These are phyloP conservation scores for Cryphonectria radicalis DNA, from an alignment of 2,329 filamentous ascomycete species.

Conservation along the genomic window DNA sequence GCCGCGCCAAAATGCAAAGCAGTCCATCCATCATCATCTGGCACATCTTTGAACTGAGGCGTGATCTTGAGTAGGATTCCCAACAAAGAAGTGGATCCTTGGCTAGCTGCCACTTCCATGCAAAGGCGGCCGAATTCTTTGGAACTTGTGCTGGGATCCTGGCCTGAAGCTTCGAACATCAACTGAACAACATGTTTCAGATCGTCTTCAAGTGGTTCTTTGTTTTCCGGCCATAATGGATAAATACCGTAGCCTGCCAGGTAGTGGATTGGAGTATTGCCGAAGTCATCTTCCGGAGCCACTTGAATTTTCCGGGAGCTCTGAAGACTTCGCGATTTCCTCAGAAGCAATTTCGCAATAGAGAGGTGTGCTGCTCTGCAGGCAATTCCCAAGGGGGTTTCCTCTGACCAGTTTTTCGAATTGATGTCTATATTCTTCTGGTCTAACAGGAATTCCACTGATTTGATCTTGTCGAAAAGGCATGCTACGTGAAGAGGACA, in stretches of 20 bases:
- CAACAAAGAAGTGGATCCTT: not conserved
- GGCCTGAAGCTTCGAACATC: not conserved
- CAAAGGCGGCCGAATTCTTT: not conserved
- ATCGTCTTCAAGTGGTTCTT: not conserved
- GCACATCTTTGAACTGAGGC: not conserved
- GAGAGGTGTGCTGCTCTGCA: slow-evolving; percentile 14
- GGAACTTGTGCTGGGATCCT: no score
- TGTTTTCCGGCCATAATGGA: not conserved
- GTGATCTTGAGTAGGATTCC: not conserved
- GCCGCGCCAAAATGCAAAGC: not conserved
- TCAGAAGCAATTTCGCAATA: slow-evolving; percentile 9
- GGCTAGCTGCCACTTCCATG: not conserved
- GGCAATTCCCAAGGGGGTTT: slow-evolving; percentile 5
- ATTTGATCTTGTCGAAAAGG: not conserved
- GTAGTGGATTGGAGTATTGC: not conserved
- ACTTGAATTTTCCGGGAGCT: not conserved
- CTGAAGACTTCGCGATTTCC: not conserved
- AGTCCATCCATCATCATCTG: not conserved
- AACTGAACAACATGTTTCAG: not conserved
- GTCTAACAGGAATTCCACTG: not conserved
- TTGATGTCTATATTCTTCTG: slow-evolving; percentile 5
- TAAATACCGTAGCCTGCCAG: not conserved
- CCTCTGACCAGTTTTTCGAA: slow-evolving; percentile 2
- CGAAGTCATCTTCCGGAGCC: not conserved
- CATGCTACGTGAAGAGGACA: not conserved